Conservation (phyloP, 495 filamentous ascomycete genomes). For the Geoglossum glabrum region DNA sequence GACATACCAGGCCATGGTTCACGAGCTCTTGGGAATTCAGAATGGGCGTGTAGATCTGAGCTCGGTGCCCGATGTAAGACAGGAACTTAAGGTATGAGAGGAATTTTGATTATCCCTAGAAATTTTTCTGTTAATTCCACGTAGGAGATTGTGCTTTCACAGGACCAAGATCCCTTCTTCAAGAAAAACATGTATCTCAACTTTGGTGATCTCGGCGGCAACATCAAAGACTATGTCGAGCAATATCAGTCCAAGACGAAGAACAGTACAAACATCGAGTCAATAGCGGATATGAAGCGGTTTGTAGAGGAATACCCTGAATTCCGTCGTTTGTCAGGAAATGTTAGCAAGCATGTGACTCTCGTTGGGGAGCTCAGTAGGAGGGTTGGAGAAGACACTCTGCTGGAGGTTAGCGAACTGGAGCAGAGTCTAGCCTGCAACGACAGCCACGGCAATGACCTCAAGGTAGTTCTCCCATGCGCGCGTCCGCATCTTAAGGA, state of each 20-base stretch:
- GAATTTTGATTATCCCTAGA: not conserved
- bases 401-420: conserved; percentile 86
- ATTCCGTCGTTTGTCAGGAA: conserved; percentile 87
- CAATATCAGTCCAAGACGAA: conserved; percentile 93
- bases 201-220: conserved; percentile 89
- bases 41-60: conserved; percentile 81
- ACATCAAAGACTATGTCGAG: conserved; percentile 96
- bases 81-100: conserved; percentile 46
- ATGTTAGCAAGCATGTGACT: conserved; percentile 96
- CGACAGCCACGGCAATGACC: conserved; percentile 73
- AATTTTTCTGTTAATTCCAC: not conserved
- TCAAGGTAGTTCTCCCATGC: conserved; percentile 35
- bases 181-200: conserved; percentile 99
- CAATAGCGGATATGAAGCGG: conserved; percentile 94
- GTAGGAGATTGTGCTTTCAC: conserved; percentile 76
- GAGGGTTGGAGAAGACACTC: conserved; percentile 58
- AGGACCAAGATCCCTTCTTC: conserved; percentile 97
- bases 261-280: conserved; percentile 83
- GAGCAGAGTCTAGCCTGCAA: conserved; percentile 95
- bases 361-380: conserved; percentile 83
- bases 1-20: conserved; percentile 99
- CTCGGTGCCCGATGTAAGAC: conserved; percentile 69
- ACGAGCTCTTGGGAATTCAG: conserved; percentile 80
- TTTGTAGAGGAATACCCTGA: conserved; percentile 98
- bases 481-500: not conserved